Evolutionary conservation across 352 stramenopile species (phyloP), one percentile per base, ranked within the genome.

Genomic region (Pythium apleroticum): DNA sequence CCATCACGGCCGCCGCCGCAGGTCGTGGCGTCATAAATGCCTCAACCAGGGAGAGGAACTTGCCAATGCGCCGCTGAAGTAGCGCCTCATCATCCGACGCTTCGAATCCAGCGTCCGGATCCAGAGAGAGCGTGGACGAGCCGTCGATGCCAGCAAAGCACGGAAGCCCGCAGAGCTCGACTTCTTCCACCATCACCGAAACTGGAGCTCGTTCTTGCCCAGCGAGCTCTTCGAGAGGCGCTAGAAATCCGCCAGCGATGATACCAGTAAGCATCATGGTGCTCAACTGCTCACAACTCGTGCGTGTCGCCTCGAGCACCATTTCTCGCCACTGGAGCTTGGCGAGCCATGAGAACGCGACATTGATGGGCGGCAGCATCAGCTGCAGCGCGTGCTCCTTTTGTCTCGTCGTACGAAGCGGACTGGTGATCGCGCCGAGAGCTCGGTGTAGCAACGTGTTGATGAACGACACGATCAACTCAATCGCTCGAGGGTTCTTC

Each of bases 191-290:
- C 25, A 72, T 43, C 11, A 41, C 17, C n/a, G 20, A 12, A 11
- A 52, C 17, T 5, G 27, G 4, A 22, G 46, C 14, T 19, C 19
- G 11, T 17, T 54, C 15, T 11, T 41, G 11, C 33, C 31, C 52
- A 14, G 45, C n/a, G 19, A 39, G 35, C 2, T 70, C 63, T 57
- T 70, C 63, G 11, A 61, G 63, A 5, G 63, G 63, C 1, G 57
- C 49, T 8, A 70, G 50, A 20, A 70, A 70, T 1, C 63, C 63
- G 1, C 57, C 63, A 17, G 56, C 50, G 24, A 70, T 70, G 39
- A 70, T 48, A 1, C 37, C 57, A 7, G 63, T 70, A 10, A 65
- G 41, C 25, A 71, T 30, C 57, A 71, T 71, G 12, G 65, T 66
- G 45, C 50, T 71, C 12, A 71, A 52, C 52, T 66, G 57, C 39